Base-by-base conservation (phyloP, 106 monocot species). In the Dendrobium officinale region DNA sequence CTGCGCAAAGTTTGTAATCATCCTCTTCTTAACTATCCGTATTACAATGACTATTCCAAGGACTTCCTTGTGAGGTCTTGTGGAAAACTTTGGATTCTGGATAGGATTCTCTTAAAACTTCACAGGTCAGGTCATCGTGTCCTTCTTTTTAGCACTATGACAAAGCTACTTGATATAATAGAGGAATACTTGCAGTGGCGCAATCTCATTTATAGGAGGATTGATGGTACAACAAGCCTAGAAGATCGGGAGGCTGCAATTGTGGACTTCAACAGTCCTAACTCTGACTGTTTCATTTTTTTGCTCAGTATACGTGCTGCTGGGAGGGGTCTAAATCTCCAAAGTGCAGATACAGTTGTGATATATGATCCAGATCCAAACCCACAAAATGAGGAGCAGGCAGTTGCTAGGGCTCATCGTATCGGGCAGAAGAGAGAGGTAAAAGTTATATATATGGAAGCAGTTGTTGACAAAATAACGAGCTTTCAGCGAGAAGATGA, bases 311-410 rank as follows among this genome's bases (percentile, higher is more conserved):
- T 98, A 45, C 95, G 98, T 68, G 98, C 98, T 86, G 98, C 98
- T 86, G 98, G 98, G 78, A 89, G 95, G 78, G 98, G 98, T 75
- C 79, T 98, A 55, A 98, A 98, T 93, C 91, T 98, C 44, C 98
- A 98, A 83, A 95, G 82, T 85, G 98, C 98, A 42, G 98, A 98
- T 77, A 98, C 98, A 11, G 98, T 98, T 74, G 89, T 98, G 22
- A 98, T 98, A 78, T 98, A 98, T 82, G 98, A 98, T 81, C 98
- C 98, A 42, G 98, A 98, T 81, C 95, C 95, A 45, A 98, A 98
- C 80, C 98, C 98, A 16, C 98, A 98, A 79, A 98, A 98, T 82
- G 98, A 98, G 81, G 98, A 95, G 84, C 98, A 98, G 82, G 98
- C 98, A 80, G 95, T 98, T 51, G 98, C 98, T 70, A 88, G 98